Base-by-base conservation (phyloP, 148 eudicot species). In the Chenopodium quinoa region DNA sequence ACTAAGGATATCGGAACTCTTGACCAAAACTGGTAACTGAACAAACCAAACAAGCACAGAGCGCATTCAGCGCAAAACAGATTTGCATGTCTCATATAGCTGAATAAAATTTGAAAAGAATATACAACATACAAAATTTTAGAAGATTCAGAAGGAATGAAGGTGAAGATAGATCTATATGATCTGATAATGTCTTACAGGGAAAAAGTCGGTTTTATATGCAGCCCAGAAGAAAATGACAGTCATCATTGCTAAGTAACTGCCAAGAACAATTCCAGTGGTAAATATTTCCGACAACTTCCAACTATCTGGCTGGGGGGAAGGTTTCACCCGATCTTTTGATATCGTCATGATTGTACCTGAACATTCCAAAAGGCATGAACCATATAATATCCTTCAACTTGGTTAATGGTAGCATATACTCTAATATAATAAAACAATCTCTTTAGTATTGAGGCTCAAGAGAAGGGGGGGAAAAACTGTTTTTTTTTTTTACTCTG, bases 261-360 rank as follows among this genome's bases (percentile, higher is more conserved):
- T 75, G 1, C 91, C 91, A n/a, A 87, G 84, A 73, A 89, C 64
- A 2, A 89, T 67, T 44, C 91, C 91, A 72, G 89, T 84, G 5
- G 90, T 77, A 48, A 89, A 89, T 9, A 89, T 88, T 79, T 89
- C 90, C 0, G 86, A 78, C 73, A 87, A 46, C 71, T 86, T 89
- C 91, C 91, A 89, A 71, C 88, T 80, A 74, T 89, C 91, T 6
- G 90, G 88, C 70, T 63, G 81, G 20, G 91, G 91, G 25, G 90
- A 87, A 70, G 91, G 91, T 66, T 89, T 89, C 11, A 89, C 91
- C n/a, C 90, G 76, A 69, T 89, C 91, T 83, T 87, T 87, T 16
- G 91, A 89, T 81, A 89, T 89, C 50, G 91, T 89, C 91, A 89
- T 89, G 17, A 89, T 89, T 22, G 91, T 89, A 71, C 89, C 91